phyloP scores from a whole-genome alignment of 2,329 filamentous ascomycete genomes.

The Cryphonectria carpinicola region DNA sequence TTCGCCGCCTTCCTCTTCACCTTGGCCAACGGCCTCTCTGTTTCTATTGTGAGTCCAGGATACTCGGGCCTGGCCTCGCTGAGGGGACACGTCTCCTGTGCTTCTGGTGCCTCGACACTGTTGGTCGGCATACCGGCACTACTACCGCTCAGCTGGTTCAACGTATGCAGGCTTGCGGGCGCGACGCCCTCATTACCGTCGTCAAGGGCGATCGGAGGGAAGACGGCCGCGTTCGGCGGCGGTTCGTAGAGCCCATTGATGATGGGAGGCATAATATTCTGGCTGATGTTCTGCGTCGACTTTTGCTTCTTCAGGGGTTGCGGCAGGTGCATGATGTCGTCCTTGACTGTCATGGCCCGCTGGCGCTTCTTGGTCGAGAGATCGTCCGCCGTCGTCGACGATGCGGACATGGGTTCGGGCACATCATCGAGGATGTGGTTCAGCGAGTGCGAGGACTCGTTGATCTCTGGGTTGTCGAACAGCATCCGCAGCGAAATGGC shows the following conservation, averaged over 20 bases:
- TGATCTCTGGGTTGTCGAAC: slow-evolving; percentile 43
- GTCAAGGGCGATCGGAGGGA: slow-evolving; percentile 66
- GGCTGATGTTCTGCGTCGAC: slow-evolving; percentile 54
- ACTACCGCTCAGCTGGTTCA: slow-evolving; percentile 46
- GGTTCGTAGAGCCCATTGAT: slow-evolving; percentile 68
- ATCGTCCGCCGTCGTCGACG: slow-evolving; percentile 37
- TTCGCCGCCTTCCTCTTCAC: slow-evolving; percentile 59
- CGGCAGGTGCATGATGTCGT: slow-evolving; percentile 66
- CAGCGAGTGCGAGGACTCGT: slow-evolving; percentile 48
- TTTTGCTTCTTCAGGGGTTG: slow-evolving; percentile 69
- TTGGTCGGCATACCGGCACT: slow-evolving; percentile 26
- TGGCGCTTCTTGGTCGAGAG: slow-evolving; percentile 58
- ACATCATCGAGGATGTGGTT: slow-evolving; percentile 52
- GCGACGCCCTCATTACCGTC: slow-evolving; percentile 47
- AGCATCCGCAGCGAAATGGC: slow-evolving; percentile 43
- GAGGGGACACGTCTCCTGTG: slow-evolving; percentile 20
- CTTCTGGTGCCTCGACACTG: slow-evolving; percentile 34
- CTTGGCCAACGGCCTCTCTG: slow-evolving; percentile 43
- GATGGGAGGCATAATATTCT: slow-evolving; percentile 63
- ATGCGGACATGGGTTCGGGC: slow-evolving; percentile 37
- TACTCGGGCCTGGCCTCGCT: slow-evolving; percentile 14
- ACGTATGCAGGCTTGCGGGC: slow-evolving; percentile 32
- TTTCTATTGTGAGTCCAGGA: slow-evolving; percentile 34
- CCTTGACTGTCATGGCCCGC: slow-evolving; percentile 53
- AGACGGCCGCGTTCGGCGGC: slow-evolving; percentile 63